Conservation (phyloP, 2,329 filamentous ascomycete genomes). For the Macrophomina pseudophaseolina region DNA sequence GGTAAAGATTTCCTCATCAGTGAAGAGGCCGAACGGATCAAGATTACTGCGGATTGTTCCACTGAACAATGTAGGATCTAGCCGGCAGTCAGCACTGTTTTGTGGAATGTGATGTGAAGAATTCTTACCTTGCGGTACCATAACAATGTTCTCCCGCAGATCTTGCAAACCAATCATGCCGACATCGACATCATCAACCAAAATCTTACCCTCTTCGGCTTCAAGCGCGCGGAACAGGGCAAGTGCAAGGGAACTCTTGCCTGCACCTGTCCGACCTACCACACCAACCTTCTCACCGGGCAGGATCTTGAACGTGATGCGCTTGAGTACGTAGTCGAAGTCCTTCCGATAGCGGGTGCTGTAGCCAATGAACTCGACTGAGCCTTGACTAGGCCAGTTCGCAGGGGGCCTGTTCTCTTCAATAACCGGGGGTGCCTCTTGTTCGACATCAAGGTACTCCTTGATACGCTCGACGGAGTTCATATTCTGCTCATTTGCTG, state of each 20-base stretch:
- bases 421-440: conserved; percentile 81
- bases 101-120: neutral
- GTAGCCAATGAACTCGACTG: conserved; percentile 80
- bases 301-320: conserved; percentile 84
- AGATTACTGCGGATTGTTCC: conserved; percentile 91
- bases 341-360: conserved; percentile 87
- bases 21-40: conserved; percentile 88
- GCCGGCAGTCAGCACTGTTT: conserved; percentile 30
- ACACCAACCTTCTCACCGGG: conserved; percentile 93
- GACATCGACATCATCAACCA: conserved; percentile 92
- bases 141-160: conserved; percentile 90
- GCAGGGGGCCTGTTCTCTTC: conserved; percentile 76
- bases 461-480: conserved; percentile 97
- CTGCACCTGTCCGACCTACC: conserved; percentile 91
- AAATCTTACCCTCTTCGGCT: conserved; percentile 84
- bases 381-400: conserved; percentile 85
- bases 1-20: conserved; percentile 87
- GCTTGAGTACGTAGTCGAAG: conserved; percentile 82
- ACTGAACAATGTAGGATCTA: conserved; percentile 88
- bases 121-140: conserved; percentile 76
- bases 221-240: conserved; percentile 94
- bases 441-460: conserved; percentile 95
- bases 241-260: conserved; percentile 92
- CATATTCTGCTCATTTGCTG: conserved; percentile 98
- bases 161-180: conserved; percentile 89